Evolutionary conservation across 805 yeast genomes (phyloP).

Genomic region (Candida broadrunensis): DNA sequence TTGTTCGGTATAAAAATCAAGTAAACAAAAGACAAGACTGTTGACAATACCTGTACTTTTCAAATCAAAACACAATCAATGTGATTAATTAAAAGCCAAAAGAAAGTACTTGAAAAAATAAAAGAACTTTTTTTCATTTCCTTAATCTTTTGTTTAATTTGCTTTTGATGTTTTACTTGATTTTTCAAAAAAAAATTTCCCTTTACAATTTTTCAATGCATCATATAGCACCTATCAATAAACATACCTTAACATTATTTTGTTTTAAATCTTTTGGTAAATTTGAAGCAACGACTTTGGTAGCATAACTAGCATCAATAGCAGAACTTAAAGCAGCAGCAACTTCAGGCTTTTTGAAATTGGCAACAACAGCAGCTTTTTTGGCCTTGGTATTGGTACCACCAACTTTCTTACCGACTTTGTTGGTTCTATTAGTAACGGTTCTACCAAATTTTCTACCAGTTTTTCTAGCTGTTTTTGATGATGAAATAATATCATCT

Average conservation of each 20-base stretch:
- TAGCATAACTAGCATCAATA: conserved; percentile 55
- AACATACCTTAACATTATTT: conserved; percentile 83
- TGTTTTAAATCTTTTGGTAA: conserved; percentile 84
- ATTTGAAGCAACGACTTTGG: conserved; percentile 82
- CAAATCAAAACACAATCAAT: too few species aligned
- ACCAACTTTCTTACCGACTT: conserved; percentile 37
- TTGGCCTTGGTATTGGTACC: conserved; percentile 13
- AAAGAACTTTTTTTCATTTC: too few species aligned
- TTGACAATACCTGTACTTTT: too few species aligned
- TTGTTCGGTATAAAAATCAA: too few species aligned
- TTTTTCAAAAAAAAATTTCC: too few species aligned
- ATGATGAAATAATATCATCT: conserved; percentile 85
- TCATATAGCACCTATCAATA: too few species aligned
- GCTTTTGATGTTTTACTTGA: too few species aligned
- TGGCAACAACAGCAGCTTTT: conserved; percentile 19
- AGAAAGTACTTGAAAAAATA: too few species aligned
- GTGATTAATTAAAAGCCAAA: too few species aligned
- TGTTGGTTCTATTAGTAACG: conserved; percentile 18
- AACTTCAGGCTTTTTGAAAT: conserved; percentile 26
- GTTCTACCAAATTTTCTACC: conserved; percentile 15
- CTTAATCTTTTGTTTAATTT: too few species aligned
- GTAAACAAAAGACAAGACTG: too few species aligned
- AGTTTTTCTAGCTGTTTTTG: conserved; percentile 34
- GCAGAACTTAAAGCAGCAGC: conserved; percentile 16
- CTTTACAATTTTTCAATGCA: too few species aligned